These are phyloP conservation scores for Thelonectria discophora DNA, from an alignment of 2,329 filamentous ascomycete genomes.

Conservation along the genomic window DNA sequence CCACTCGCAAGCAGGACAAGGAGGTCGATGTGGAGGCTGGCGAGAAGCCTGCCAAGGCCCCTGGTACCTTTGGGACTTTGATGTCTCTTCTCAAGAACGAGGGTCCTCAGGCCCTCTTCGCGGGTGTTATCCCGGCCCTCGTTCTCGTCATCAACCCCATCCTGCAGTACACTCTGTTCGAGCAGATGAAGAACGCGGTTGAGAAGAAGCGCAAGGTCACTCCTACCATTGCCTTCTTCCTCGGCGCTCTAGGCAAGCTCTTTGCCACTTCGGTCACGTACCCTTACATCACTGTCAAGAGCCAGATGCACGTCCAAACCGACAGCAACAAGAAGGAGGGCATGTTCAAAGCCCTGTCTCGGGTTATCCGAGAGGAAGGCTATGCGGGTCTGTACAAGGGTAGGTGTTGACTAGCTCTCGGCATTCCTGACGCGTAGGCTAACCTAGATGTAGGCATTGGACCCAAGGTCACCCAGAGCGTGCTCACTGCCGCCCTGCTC, in stretches of 20 bases:
- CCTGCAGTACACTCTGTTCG: constrained; percentile 97
- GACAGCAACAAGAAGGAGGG: constrained; percentile 79
- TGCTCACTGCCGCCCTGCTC: constrained; percentile 92
- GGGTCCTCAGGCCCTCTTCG: constrained; percentile 84
- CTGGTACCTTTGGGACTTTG: constrained; percentile 83
- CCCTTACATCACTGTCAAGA: constrained; percentile 99
- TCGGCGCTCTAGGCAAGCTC: constrained; percentile 93
- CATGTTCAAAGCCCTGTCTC: constrained; percentile 78
- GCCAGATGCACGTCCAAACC: constrained; percentile 91
- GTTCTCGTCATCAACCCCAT: constrained; percentile 98
- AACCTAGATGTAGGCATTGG: constrained; percentile 74
- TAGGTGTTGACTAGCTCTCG: constrained; percentile 51
- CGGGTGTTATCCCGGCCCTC: constrained; percentile 90
- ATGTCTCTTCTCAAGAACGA: constrained; percentile 83
- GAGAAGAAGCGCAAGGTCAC: constrained; percentile 80
- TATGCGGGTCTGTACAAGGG: constrained; percentile 92
- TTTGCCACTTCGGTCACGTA: constrained; percentile 95
- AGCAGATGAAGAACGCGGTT: constrained; percentile 93
- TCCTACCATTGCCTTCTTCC: constrained; percentile 85
- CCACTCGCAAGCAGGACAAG: constrained; percentile 75
- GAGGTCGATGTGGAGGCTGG: constrained; percentile 55
- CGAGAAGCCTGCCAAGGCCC: constrained; percentile 58
- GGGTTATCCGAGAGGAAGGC: constrained; percentile 89
- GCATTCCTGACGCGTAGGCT: constrained; percentile 8
- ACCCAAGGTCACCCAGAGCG: constrained; percentile 96